Conservation (phyloP, 768 basidiomycete species). For the Zangia roseola region DNA sequence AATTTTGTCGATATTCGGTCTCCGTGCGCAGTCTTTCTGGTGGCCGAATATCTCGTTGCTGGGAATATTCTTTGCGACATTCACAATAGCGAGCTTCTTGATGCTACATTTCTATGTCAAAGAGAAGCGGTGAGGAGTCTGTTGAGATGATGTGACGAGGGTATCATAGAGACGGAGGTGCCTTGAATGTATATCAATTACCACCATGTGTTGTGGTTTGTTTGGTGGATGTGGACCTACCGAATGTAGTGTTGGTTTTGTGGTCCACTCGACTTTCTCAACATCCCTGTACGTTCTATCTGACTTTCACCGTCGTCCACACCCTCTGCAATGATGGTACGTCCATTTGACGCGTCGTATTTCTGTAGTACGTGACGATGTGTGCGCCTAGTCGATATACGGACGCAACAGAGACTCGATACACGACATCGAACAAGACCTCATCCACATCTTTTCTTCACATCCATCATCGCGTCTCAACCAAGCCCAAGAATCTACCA, state of each 20-base stretch:
- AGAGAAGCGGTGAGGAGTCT: constrained; percentile 48
- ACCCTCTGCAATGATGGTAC: constrained; percentile 23
- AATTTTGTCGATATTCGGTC: constrained; percentile 91
- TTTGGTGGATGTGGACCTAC: constrained; percentile 23
- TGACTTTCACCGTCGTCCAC: constrained; percentile 1
- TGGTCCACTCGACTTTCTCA: constrained; percentile 5
- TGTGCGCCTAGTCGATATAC: constrained; percentile 29
- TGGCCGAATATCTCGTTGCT: constrained; percentile 93
- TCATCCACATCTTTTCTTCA: constrained; percentile 62
- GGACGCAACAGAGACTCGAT: constrained; percentile 72
- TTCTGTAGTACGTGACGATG: constrained; percentile 2
- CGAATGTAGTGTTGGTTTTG: constrained; percentile 5
- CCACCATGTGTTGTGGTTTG: constrained; percentile 18
- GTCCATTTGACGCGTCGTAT: constrained; percentile 13
- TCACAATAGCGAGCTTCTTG: constrained; percentile 75
- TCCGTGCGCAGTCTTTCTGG: constrained; percentile 95
- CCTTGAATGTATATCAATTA: too few relatives aligned
- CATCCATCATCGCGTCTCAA: constrained; percentile 62
- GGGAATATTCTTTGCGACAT: constrained; percentile 80
- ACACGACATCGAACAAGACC: constrained; percentile 66
- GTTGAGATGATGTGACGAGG: constrained; percentile 1
- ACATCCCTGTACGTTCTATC: constrained; percentile 8
- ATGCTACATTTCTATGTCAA: constrained; percentile 87
- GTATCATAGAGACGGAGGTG: background rate
- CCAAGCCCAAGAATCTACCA: constrained; percentile 57